phyloP scores from a whole-genome alignment of 768 basidiomycete species.

The Russula foetens region DNA sequence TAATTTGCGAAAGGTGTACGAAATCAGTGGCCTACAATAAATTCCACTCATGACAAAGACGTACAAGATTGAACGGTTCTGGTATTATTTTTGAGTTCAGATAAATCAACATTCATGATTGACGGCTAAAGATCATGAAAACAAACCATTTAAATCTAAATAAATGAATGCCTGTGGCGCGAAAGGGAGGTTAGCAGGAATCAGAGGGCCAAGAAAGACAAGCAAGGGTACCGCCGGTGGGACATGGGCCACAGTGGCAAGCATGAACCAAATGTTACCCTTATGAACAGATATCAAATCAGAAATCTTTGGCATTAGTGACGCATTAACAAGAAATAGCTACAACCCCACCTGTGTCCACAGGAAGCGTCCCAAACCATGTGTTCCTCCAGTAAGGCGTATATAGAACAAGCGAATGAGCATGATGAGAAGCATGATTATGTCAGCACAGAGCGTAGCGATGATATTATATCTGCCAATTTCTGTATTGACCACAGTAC shows the following conservation, averaged over 20 bases:
- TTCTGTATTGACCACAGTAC: background rate
- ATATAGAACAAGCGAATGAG: background rate
- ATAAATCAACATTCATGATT: background rate
- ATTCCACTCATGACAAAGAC: background rate
- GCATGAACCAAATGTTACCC: background rate
- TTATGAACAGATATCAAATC: background rate
- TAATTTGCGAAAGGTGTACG: background rate
- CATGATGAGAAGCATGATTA: background rate
- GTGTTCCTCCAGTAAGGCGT: background rate
- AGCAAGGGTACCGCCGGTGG: background rate
- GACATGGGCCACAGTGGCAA: background rate
- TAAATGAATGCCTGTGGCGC: background rate
- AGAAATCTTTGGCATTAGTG: background rate
- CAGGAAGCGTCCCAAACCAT: background rate
- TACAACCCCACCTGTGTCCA: background rate
- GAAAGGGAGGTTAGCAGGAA: background rate
- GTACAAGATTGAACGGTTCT: background rate
- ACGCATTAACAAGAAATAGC: background rate
- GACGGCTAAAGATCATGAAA: background rate
- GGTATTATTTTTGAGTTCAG: background rate
- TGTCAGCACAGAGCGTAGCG: background rate
- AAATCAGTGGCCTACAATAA: no score
- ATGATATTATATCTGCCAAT: background rate
- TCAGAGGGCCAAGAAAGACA: background rate
- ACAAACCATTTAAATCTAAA: slow-evolving; percentile 5